A percentile compares a stretch with the other conserved stretches of the same genome.
phyloP scores from a whole-genome alignment of 2,329 filamentous ascomycete genomes.

The Exutisphaerella laricina region DNA sequence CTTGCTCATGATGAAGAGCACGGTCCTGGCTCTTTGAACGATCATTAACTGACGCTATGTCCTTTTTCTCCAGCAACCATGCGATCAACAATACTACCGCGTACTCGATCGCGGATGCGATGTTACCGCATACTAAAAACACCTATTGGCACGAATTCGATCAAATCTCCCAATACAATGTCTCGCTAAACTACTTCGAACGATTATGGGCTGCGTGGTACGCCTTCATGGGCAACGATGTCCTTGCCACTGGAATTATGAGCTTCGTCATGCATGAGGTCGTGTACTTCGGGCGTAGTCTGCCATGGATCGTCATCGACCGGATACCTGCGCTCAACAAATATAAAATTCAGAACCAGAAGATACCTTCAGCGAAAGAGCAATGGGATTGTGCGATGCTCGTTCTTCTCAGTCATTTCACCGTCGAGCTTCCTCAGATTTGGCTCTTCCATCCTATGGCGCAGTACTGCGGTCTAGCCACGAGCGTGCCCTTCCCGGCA shows the following conservation, averaged over 20 bases:
- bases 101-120: constrained; percentile 31
- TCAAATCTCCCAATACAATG: constrained; percentile 65
- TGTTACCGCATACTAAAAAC: constrained; percentile 41
- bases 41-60: constrained; percentile 1
- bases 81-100: constrained; percentile 27
- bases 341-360: constrained; percentile 89
- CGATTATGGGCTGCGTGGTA: constrained; percentile 95
- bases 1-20: background rate
- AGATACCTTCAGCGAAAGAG: constrained; percentile 86
- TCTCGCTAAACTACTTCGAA: constrained; percentile 80
- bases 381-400: constrained; percentile 92
- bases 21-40: background rate
- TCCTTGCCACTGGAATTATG: constrained; percentile 93
- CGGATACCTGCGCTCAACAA: constrained; percentile 78
- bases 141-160: constrained; percentile 63
- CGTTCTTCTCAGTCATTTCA: constrained; percentile 92
- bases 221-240: constrained; percentile 96
- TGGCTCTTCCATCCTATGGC: constrained; percentile 99
- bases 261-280: constrained; percentile 92
- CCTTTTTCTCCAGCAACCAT: constrained; percentile 18
- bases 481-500: constrained; percentile 82
- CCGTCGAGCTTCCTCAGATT: constrained; percentile 95
- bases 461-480: constrained; percentile 83
- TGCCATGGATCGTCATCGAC: constrained; percentile 94
- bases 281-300: constrained; percentile 85